Evolutionary conservation across 208 protist species (phyloP), one percentile per base, ranked within the genome.

Genomic region (Trichomonas vaginalis): DNA sequence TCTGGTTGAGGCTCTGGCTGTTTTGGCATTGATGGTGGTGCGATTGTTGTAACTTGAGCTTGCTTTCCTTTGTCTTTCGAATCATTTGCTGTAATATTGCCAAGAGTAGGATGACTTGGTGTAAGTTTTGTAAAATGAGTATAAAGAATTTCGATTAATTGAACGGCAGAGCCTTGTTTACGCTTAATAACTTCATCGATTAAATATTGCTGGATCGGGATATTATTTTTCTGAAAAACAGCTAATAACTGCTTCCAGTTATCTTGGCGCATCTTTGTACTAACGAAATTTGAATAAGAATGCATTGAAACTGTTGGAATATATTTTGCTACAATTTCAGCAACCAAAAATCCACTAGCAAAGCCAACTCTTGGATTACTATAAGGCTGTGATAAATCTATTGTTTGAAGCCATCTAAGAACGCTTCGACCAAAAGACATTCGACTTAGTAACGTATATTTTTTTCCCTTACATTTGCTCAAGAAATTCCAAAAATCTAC

Each of bases 131-230:
- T 92, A 21, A 92, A 92, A 10, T 23, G 15, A 39, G 15, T 92
- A 47, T 92, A 92, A 39, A 92, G n/a, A 39, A 51, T 51, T 92
- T 92, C 86, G 37, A 92, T 92, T 35, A 92, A 32, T 39, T 92
- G 48, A 10, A 92, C 86, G 15, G 86, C 86, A 51, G 86, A 35
- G 17, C 86, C 86, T 21, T 51, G 15, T 39, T 92, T 92, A 8
- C 45, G 42, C 15, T 92, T 92, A 42, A 92, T 92, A 23, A 92
- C 86, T n/a, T 92, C 86, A 42, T 92, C 86, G n/a, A 92, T 40
- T 40, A 92, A 45, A 35, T 17, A 17, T 51, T 92, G 86, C 10
- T 42, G 17, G 37, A 92, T 92, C 45, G 86, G 86, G 15, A 92
- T 92, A 39, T 40, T 48, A 51, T 92, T 27, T 35, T 42, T n/a